These are phyloP conservation scores for Begonia masoniana DNA, from an alignment of 306 rosid species.

Conservation along the genomic window DNA sequence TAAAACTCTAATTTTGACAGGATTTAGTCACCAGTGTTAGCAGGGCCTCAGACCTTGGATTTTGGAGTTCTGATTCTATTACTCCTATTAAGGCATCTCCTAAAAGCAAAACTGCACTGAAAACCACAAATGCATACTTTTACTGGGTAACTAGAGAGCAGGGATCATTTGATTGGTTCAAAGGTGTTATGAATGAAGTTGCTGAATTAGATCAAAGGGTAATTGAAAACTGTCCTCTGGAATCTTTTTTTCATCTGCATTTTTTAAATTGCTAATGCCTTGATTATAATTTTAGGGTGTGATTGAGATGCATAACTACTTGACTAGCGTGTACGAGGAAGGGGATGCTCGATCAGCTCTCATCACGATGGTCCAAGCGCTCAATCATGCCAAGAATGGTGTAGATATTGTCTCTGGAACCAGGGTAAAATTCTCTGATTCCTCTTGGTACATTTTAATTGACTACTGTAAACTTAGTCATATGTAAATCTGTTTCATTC, in stretches of 20 bases:
- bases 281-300: constrained; percentile 61
- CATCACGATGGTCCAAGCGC: constrained; percentile 99
- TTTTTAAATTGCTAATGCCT: background rate
- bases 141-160: constrained; percentile 99
- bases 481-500: background rate
- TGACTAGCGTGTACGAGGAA: constrained; percentile 97
- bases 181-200: constrained; percentile 99
- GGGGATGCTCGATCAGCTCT: constrained; percentile 98
- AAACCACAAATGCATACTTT: constrained; percentile 91
- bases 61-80: constrained; percentile 53
- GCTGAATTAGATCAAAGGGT: constrained; percentile 96
- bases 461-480: background rate
- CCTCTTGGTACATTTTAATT: background rate
- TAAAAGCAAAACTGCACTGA: constrained; percentile 53
- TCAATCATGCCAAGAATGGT: constrained; percentile 97
- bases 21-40: constrained; percentile 59
- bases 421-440: constrained; percentile 29
- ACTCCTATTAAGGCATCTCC: constrained; percentile 40
- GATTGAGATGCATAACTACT: constrained; percentile 99
- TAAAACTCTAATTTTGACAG: constrained; percentile 24
- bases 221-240: constrained; percentile 1
- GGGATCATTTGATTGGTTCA: constrained; percentile 99
- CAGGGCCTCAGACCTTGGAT: constrained; percentile 55
- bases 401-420: constrained; percentile 98
- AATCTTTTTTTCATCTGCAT: background rate